Conservation (phyloP, 2,329 filamentous ascomycete species). For the Ophiostoma perfectum region DNA sequence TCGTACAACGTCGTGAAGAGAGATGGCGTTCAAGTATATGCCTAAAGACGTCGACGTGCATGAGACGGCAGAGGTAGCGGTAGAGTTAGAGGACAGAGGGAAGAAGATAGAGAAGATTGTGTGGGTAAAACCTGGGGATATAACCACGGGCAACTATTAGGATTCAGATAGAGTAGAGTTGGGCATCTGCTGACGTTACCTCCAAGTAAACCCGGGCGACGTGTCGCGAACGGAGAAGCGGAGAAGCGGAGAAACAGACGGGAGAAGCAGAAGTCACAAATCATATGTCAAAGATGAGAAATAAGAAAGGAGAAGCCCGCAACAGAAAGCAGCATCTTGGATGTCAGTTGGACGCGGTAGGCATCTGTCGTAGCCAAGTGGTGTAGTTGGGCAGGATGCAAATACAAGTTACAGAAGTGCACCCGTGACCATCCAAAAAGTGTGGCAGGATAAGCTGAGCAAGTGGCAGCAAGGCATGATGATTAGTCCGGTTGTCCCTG, state of each 20-base stretch:
- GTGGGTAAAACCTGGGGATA: slow-evolving; percentile 7
- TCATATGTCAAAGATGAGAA: too few relatives aligned
- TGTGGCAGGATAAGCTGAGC: slow-evolving; percentile 1
- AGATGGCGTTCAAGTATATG: neutral
- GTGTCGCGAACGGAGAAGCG: too few relatives aligned
- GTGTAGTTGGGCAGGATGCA: slow-evolving; percentile 2
- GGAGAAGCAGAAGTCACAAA: too few relatives aligned
- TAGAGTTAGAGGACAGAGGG: neutral
- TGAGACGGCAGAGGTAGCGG: slow-evolving; percentile 4
- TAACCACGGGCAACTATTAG: too few relatives aligned
- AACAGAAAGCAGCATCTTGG: too few relatives aligned
- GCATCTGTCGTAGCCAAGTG: neutral
- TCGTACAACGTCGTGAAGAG: neutral
- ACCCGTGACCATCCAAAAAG: neutral
- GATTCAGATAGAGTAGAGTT: too few relatives aligned
- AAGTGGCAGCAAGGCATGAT: neutral
- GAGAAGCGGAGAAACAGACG: too few relatives aligned
- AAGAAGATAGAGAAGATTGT: neutral
- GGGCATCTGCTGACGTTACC: too few relatives aligned
- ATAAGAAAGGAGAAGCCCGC: too few relatives aligned
- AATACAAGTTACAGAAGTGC: neutral
- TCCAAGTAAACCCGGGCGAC: too few relatives aligned
- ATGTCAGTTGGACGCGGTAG: too few relatives aligned
- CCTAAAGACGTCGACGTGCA: neutral
- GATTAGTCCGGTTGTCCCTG: too few relatives aligned